A percentile compares a stretch with the other conserved stretches of the same genome.
These are phyloP conservation scores for Scorias spongiosa DNA, from an alignment of 2,329 filamentous ascomycete species.

Conservation along the genomic window DNA sequence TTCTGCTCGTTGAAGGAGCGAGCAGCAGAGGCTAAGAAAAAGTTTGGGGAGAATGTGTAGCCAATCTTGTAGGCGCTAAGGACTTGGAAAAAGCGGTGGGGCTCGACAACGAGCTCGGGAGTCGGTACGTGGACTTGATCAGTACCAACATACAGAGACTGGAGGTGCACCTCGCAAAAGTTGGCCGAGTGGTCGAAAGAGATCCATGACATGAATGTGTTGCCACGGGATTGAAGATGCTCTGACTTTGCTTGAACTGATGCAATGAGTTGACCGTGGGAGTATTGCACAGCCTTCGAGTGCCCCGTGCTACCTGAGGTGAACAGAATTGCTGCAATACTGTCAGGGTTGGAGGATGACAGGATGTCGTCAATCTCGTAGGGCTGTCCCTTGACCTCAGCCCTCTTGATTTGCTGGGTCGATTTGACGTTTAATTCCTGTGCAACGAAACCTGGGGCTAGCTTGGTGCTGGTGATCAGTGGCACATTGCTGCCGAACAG, in stretches of 20 bases:
- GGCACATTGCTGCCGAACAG: slow-evolving; percentile 4
- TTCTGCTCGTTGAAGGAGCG: slow-evolving; percentile 5
- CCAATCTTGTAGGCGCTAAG: slow-evolving; percentile 27
- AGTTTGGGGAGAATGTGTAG: slow-evolving; percentile 32
- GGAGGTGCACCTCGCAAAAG: slow-evolving; percentile 37
- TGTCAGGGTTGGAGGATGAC: not conserved
- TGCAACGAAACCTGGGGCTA: slow-evolving; percentile 5
- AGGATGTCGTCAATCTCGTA: not conserved
- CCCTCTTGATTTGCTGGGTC: slow-evolving; percentile 2
- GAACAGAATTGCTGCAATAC: slow-evolving; percentile 9
- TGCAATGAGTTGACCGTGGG: slow-evolving; percentile 6
- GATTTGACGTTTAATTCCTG: slow-evolving; percentile 6
- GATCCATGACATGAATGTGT: slow-evolving; percentile 31
- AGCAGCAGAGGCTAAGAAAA: slow-evolving; percentile 20
- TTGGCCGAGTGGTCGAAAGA: slow-evolving; percentile 39
- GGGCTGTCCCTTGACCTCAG: not conserved
- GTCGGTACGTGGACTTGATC: slow-evolving; percentile 34
- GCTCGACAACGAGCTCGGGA: slow-evolving; percentile 26
- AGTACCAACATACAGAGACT: slow-evolving; percentile 26
- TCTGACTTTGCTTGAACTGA: slow-evolving; percentile 6
- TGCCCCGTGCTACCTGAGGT: slow-evolving; percentile 11
- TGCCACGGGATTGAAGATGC: slow-evolving; percentile 3
- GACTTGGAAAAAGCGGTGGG: slow-evolving; percentile 24
- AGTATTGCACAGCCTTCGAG: slow-evolving; percentile 12
- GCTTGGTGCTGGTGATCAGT: slow-evolving; percentile 4